Evolutionary conservation across 768 basidiomycete genomes (phyloP).

Genomic region (Amanita pallidorosea): DNA sequence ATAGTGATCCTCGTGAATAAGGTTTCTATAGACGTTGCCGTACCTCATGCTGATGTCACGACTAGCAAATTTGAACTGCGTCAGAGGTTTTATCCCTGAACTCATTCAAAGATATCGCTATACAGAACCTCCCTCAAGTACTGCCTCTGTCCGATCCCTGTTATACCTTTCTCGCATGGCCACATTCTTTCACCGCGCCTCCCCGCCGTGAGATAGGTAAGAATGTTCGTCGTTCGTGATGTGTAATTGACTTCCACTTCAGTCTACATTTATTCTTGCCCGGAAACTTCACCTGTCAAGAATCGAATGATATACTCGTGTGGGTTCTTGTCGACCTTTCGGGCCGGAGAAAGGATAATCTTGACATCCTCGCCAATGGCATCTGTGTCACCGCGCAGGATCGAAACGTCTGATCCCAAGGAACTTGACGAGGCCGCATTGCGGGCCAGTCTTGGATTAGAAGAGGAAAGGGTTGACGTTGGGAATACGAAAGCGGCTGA

Average conservation of each 20-base stretch:
- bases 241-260: not conserved
- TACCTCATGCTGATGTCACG: not conserved
- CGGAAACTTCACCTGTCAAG: constrained; percentile 69
- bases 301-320: constrained; percentile 86
- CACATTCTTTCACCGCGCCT: constrained; percentile 26
- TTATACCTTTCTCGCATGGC: constrained; percentile 64
- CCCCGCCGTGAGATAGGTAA: constrained; percentile 50
- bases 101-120: constrained; percentile 25
- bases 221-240: constrained; percentile 9
- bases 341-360: constrained; percentile 42
- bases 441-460: constrained; percentile 41
- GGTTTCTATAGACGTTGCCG: constrained; percentile 13
- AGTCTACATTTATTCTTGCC: constrained; percentile 94
- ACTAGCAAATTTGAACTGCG: constrained; percentile 54
- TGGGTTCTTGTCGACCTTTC: constrained; percentile 45
- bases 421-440: constrained; percentile 64
- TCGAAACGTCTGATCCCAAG: constrained; percentile 74
- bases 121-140: constrained; percentile 32
- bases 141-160: constrained; percentile 54
- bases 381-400: constrained; percentile 42
- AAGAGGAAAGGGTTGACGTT: not conserved
- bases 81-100: constrained; percentile 48
- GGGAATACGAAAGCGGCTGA: constrained; percentile 6
- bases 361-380: constrained; percentile 29
- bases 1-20: constrained; percentile 52